These are phyloP conservation scores for Linderina pennispora DNA, from an alignment of 192 early-diverging fungal species.

Conservation along the genomic window DNA sequence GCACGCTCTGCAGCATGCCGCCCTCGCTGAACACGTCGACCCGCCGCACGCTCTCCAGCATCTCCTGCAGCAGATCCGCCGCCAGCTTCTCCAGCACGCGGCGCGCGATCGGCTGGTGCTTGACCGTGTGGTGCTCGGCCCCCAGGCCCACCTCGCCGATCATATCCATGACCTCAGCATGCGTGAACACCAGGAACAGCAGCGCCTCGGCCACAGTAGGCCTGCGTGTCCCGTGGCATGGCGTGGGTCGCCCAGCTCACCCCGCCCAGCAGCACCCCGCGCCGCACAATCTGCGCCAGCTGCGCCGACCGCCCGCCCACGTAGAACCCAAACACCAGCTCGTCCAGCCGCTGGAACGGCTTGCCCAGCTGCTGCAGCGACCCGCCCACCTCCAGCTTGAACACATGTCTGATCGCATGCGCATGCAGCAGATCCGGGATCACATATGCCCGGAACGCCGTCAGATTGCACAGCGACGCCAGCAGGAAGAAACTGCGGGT, in stretches of 20 bases:
- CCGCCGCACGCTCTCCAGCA: conserved; percentile 69
- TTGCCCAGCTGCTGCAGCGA: conserved; percentile 64
- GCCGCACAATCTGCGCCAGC: conserved; percentile 64
- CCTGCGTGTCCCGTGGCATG: conserved; percentile 78
- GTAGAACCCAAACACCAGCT: conserved; percentile 81
- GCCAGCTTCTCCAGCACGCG: conserved; percentile 71
- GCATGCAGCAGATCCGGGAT: conserved; percentile 69
- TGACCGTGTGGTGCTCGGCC: conserved; percentile 44
- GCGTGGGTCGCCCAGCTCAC: conserved; percentile 76
- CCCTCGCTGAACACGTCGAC: conserved; percentile 84
- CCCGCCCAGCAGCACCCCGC: conserved; percentile 80
- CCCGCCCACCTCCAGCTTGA: conserved; percentile 49
- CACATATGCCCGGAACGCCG: conserved; percentile 60
- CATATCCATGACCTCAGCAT: conserved; percentile 83
- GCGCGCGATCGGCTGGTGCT: conserved; percentile 63
- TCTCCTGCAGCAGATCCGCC: conserved; percentile 66
- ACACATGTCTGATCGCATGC: conserved; percentile 59
- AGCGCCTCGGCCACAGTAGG: conserved; percentile 85
- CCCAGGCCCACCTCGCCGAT: conserved; percentile 48
- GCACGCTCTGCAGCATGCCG: conserved; percentile 90
- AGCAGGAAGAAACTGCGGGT: conserved; percentile 48
- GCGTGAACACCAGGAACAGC: conserved; percentile 79
- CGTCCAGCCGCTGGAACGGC: conserved; percentile 71
- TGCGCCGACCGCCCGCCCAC: conserved; percentile 66
- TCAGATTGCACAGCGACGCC: conserved; percentile 79